Evolutionary conservation across 2,329 filamentous ascomycete genomes (phyloP).

Genomic region (Ophiostoma sp.): DNA sequence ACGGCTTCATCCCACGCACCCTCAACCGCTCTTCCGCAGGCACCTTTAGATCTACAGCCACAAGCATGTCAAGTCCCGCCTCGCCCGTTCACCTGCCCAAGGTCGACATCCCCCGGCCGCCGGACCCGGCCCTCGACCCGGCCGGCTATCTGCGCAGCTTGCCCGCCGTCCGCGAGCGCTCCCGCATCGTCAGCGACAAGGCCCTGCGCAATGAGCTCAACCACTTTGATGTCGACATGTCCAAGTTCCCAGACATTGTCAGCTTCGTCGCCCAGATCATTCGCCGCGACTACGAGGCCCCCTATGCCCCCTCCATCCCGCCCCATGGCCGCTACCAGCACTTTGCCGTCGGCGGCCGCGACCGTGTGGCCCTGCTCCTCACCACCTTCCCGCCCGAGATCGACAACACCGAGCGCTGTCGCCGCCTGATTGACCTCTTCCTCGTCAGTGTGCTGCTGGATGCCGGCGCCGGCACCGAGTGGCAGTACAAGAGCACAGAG

Average conservation of each 20-base stretch:
- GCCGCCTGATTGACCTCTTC: slow-evolving; percentile 64
- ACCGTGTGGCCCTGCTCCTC: slow-evolving; percentile 66
- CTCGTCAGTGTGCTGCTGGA: slow-evolving; percentile 56
- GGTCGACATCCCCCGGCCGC: slow-evolving; percentile 74
- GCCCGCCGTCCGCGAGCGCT: slow-evolving; percentile 77
- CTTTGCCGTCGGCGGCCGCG: slow-evolving; percentile 72
- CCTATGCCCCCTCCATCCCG: slow-evolving; percentile 59
- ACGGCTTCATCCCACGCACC: slow-evolving; percentile 36
- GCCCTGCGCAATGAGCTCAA: slow-evolving; percentile 70
- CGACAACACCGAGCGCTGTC: slow-evolving; percentile 67
- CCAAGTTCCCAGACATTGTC: slow-evolving; percentile 77
- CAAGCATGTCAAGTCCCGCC: slow-evolving; percentile 21
- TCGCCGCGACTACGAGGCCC: slow-evolving; percentile 59
- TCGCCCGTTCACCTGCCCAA: slow-evolving; percentile 58
- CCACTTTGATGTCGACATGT: slow-evolving; percentile 85
- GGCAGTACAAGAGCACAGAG: slow-evolving; percentile 89
- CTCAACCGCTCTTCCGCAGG: slow-evolving; percentile 49
- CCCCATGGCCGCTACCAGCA: slow-evolving; percentile 83
- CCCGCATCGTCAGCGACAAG: slow-evolving; percentile 67
- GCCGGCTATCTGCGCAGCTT: slow-evolving; percentile 88
- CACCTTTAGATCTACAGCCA: slow-evolving; percentile 36
- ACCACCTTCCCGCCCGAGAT: slow-evolving; percentile 63
- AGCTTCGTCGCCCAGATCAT: slow-evolving; percentile 88
- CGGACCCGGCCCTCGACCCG: slow-evolving; percentile 82
- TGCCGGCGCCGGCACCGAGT: slow-evolving; percentile 81